These are phyloP conservation scores for Magnusiomyces tetraspermus DNA, from an alignment of 1,139 yeast species.

Conservation along the genomic window DNA sequence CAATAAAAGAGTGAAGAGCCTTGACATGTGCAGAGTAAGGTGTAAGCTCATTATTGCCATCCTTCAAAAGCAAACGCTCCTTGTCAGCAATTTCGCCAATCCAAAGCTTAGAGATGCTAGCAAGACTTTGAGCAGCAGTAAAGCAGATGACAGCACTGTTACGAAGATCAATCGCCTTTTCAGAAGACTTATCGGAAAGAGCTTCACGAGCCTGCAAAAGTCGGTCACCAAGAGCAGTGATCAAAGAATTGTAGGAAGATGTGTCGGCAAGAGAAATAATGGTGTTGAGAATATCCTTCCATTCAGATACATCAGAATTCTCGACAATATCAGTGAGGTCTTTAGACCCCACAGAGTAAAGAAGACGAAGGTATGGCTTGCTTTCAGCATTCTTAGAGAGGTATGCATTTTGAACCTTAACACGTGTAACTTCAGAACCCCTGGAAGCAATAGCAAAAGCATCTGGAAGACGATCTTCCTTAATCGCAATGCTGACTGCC, in stretches of 20 bases:
- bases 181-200: slow-evolving; percentile 18
- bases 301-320: slow-evolving; percentile 65
- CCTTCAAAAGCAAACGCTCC: slow-evolving; percentile 45
- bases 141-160: slow-evolving; percentile 70
- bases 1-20: slow-evolving; percentile 72
- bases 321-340: slow-evolving; percentile 65
- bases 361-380: slow-evolving; percentile 60
- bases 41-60: slow-evolving; percentile 38
- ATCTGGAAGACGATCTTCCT: slow-evolving; percentile 56
- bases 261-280: slow-evolving; percentile 48
- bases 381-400: slow-evolving; percentile 48
- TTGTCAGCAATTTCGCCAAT: slow-evolving; percentile 55
- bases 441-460: slow-evolving; percentile 76
- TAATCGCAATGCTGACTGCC: slow-evolving; percentile 63
- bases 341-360: slow-evolving; percentile 53
- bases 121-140: slow-evolving; percentile 72
- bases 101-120: slow-evolving; percentile 78
- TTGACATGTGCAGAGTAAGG: slow-evolving; percentile 80
- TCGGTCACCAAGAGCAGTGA: slow-evolving; percentile 68
- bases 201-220: slow-evolving; percentile 36
- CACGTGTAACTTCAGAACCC: slow-evolving; percentile 48
- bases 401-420: slow-evolving; percentile 62
- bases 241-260: slow-evolving; percentile 43
- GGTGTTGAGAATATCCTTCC: slow-evolving; percentile 76
- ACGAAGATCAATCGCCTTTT: slow-evolving; percentile 37